A percentile compares a stretch with the other conserved stretches of the same genome.
phyloP scores from a whole-genome alignment of 176 grass and related monocot species.

The Zoysia pacifica region DNA sequence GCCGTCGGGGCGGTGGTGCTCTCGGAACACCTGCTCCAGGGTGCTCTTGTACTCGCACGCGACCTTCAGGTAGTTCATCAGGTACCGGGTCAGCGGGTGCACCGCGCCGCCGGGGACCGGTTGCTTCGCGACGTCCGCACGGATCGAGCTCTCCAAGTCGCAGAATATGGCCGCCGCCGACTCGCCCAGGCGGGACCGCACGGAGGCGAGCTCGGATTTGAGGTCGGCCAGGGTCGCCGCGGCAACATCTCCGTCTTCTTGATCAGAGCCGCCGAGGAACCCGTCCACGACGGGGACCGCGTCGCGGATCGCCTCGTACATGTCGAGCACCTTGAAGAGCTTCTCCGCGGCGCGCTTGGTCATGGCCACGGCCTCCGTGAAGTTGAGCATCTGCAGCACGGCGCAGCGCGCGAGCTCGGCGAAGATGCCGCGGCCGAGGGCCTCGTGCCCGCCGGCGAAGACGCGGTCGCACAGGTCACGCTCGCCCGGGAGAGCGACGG shows the following conservation, averaged over 20 bases:
- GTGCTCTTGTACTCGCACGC: slow-evolving; percentile 83
- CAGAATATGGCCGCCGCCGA: slow-evolving; percentile 76
- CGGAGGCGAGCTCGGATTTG: slow-evolving; percentile 54
- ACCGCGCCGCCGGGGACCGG: slow-evolving; percentile 69
- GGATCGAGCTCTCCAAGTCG: slow-evolving; percentile 89
- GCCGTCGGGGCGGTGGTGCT: slow-evolving; percentile 45
- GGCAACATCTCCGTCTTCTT: neutral
- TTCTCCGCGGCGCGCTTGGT: slow-evolving; percentile 69
- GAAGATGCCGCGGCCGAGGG: slow-evolving; percentile 48
- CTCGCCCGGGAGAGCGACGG: slow-evolving; percentile 58
- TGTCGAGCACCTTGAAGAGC: slow-evolving; percentile 92
- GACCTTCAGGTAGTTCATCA: slow-evolving; percentile 95
- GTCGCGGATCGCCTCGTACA: slow-evolving; percentile 80
- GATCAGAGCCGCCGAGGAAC: slow-evolving; percentile 34
- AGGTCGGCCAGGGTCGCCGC: slow-evolving; percentile 35
- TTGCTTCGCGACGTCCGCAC: slow-evolving; percentile 58
- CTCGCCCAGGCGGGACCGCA: slow-evolving; percentile 62
- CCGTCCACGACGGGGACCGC: slow-evolving; percentile 50
- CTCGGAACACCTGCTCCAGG: slow-evolving; percentile 78
- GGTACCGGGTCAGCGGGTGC: slow-evolving; percentile 76
- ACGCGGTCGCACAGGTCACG: slow-evolving; percentile 61
- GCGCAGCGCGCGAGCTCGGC: slow-evolving; percentile 49
- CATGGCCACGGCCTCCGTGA: slow-evolving; percentile 71
- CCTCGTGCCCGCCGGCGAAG: slow-evolving; percentile 43
- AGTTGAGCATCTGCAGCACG: slow-evolving; percentile 73